Base-by-base conservation (phyloP, 306 rosid species). In the Mimosa pudica region DNA sequence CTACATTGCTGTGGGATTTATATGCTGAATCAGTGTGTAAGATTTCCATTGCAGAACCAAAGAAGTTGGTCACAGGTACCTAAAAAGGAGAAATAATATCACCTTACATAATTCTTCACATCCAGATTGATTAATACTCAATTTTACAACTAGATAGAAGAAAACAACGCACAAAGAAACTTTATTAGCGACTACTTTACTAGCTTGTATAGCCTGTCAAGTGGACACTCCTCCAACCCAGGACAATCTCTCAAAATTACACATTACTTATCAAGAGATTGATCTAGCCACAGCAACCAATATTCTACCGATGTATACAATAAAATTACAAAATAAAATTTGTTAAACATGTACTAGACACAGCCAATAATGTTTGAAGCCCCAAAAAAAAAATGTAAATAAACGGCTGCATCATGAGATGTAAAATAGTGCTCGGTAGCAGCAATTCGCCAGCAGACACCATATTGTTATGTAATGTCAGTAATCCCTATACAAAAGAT, bases 21-120 rank as follows among this genome's bases (percentile, higher is more conserved):
- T 95, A 95, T 66, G 97, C 94, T 13, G 97, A 92, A 85, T 91
- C 97, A 52, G 98, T 92, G 87, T 91, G 98, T 85, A 95, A 78
- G 17, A 90, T 91, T 86, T 92, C 90, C 98, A 92, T 95, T 73
- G 90, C 97, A 45, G 98, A 95, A 79, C 98, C 98, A 81, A 95
- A 95, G 87, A 95, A 95, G 89, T 89, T 95, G 13, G 98, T 91
- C 83, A 95, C 98, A 3, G 97, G 94, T 77, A 89, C 97, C 98
- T 95, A 75, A 35, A 80, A 83, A 64, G 38, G 78, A 78, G 81
- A n/a, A 33, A 36, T 4, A 44, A 47, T 41, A 77, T 62, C 33
- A 30, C 18, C 63, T 41, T 64, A 46, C 2, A 67, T 6, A 68
- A 52, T 42, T 54, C 81, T 24, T 8, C 81, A 24, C 51, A 66